Evolutionary conservation across 202 grass and related monocot genomes (phyloP), one percentile per base, ranked within the genome.

Genomic region (Tripidium arundinaceum): DNA sequence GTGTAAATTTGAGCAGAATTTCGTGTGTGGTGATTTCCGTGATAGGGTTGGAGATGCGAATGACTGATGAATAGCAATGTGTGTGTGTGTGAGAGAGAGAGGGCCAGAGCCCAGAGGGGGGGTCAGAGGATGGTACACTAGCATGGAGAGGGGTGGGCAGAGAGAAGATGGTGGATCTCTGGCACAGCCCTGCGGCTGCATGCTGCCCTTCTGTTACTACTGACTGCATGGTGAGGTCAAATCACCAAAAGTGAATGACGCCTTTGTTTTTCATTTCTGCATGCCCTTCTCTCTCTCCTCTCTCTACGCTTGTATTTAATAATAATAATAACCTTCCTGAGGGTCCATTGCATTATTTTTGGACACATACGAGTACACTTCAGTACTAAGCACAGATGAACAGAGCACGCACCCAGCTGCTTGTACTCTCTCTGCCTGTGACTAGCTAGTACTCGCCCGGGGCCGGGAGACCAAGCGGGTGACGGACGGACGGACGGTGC

Each of bases 151-250:
- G 76, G 60, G 65, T 70, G 77, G 46, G 74, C 67, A 52, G 80
- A 69, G 81, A 69, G 86, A 62, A 68, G 86, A 63, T 34, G 81
- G 81, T 82, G 68, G 86, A 79, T 74, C 68, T 83, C 62, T 71
- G 70, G 29, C 65, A 34, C 47, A 38, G 47, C 60, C 72, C 78
- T 74, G 87, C 65, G 85, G 78, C 82, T 85, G 82, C 87, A 82
- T 85, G 87, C 83, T 78, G 83, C 83, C 87, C 78, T 82, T 72
- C 87, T 85, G 87, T 79, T 82, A 77, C 79, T 63, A 26, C 79
- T 79, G 67, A 79, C 74, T 89, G 87, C 87, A 89, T 89, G 87
- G 87, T 83, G 75, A 89, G 87, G 87, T 89, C 87, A 89, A 89
- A 86, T 89, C 87, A 89, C 87, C 39, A 83, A 89, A 89, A 89